Evolutionary conservation across 805 yeast genomes (phyloP).

Genomic region (Wickerhamomyces chambardii): DNA sequence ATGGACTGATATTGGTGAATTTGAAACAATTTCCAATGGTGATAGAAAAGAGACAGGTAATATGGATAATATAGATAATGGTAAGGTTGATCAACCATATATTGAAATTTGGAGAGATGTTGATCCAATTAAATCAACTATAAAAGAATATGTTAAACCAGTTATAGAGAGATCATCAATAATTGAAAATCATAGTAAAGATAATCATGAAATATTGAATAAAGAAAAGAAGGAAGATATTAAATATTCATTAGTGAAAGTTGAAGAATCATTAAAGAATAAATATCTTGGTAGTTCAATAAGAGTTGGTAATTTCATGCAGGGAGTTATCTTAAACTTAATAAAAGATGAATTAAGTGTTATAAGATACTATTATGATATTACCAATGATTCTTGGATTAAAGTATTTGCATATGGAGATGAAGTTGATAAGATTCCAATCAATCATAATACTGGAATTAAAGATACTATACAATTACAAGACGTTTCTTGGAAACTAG

Average conservation of each 20-base stretch:
- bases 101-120: conserved; percentile 42
- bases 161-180: too few relatives aligned
- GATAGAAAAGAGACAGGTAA: conserved; percentile 38
- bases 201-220: too few relatives aligned
- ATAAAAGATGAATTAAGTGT: neutral
- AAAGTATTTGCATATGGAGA: too few relatives aligned
- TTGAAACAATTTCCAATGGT: conserved; percentile 24
- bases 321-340: neutral
- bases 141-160: conserved; percentile 3
- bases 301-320: conserved; percentile 1
- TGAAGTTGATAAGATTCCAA: too few relatives aligned
- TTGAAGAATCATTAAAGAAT: neutral
- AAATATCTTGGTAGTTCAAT: neutral
- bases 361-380: neutral
- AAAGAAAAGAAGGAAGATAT: neutral
- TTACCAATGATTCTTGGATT: too few relatives aligned
- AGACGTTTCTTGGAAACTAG: too few relatives aligned
- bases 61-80: conserved; percentile 34
- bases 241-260: too few relatives aligned
- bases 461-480: too few relatives aligned
- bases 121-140: conserved; percentile 23
- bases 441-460: too few relatives aligned
- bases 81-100: conserved; percentile 25
- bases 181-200: too few relatives aligned
- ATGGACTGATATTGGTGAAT: conserved; percentile 31